Base-by-base conservation (phyloP, 352 stramenopile genomes). In the Stramenopiles sp. region DNA sequence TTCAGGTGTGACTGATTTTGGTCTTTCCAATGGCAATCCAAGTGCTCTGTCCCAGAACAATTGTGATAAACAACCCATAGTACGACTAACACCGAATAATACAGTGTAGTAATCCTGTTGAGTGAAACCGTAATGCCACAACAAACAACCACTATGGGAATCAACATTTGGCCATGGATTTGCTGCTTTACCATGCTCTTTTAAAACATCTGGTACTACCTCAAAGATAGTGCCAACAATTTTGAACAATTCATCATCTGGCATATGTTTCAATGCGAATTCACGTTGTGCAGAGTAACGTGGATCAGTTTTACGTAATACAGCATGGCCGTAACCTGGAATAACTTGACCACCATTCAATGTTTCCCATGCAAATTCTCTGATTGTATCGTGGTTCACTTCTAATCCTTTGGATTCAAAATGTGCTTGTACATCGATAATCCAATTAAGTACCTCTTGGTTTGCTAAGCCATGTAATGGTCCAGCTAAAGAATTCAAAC, bases 81-180 rank as follows among this genome's bases (percentile, higher is more conserved):
- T 94, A 80, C 96, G 91, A 81, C 92, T 98, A 0, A 99, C 95
- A 84, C 95, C 96, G 84, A 99, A 99, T 81, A 99, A 91, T 63
- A 99, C 96, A 43, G 95, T 99, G 93, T 99, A 99, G 88, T 98
- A 99, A 86, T 98, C 95, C 89, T 98, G 96, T 89, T 99, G 92
- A 78, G 93, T 98, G 85, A 99, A 91, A 82, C 93, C 94, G 88
- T 99, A 99, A 88, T 98, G 94, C 91, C 96, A 96, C 32, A 99
- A 88, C 82, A 99, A 88, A 83, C 98, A 95, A 81, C 96, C 96
- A 29, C 87, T 96, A 89, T 99, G 96, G 78, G 91, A 97, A 88
- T 99, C 95, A 78, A 99, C 95, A 88, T 99, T 99, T 79, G 95
- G 95, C 87, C 97, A 99, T 76, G 95, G 95, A 89, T 99, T 99